phyloP scores from a whole-genome alignment of 768 basidiomycete genomes.

The Auricularia sp. region DNA sequence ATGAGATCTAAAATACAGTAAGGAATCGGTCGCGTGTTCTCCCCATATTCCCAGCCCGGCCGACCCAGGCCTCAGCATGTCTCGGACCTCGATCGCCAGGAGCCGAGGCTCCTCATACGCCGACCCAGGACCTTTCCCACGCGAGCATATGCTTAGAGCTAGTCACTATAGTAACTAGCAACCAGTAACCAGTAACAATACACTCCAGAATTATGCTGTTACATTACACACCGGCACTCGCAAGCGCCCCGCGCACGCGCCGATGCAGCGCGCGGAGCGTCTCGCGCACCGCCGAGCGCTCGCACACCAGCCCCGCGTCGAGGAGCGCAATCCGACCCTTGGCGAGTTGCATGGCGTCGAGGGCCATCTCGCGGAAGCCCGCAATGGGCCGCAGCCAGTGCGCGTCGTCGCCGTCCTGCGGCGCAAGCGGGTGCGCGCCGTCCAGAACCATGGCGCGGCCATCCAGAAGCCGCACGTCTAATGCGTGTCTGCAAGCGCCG shows the following conservation, averaged over 20 bases:
- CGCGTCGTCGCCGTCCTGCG: background rate
- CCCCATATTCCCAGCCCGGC: too few relatives aligned
- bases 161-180: too few relatives aligned
- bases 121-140: too few relatives aligned
- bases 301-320: slow-evolving; percentile 56
- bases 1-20: too few relatives aligned
- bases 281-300: slow-evolving; percentile 18
- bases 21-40: too few relatives aligned
- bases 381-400: slow-evolving; percentile 46
- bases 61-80: too few relatives aligned
- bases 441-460: slow-evolving; percentile 66
- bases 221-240: background rate
- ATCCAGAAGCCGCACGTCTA: slow-evolving; percentile 71
- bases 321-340: slow-evolving; percentile 35
- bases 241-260: background rate
- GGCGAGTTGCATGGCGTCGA: slow-evolving; percentile 32
- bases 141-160: too few relatives aligned
- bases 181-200: too few relatives aligned
- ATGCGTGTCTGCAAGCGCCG: slow-evolving; percentile 44
- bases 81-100: too few relatives aligned
- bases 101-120: too few relatives aligned
- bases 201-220: background rate
- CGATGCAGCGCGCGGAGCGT: slow-evolving; percentile 11
- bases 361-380: slow-evolving; percentile 41
- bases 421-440: slow-evolving; percentile 37